Conservation (phyloP, 2,329 filamentous ascomycete species). For the Volutella citrinella region DNA sequence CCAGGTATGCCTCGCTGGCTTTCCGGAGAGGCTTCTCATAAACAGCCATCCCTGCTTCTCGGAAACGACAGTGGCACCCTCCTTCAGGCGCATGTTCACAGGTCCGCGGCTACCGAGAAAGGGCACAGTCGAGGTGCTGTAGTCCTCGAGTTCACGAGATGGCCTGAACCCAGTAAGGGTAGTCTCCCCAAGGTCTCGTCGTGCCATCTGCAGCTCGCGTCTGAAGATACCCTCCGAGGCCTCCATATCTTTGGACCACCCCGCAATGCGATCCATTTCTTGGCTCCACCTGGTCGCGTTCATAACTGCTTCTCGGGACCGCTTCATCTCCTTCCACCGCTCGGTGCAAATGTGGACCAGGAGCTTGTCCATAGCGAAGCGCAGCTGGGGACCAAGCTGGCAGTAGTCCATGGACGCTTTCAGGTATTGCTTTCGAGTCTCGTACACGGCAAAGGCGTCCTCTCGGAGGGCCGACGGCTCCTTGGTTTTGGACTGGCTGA, state of each 20-base stretch:
- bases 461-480: slow-evolving; percentile 88
- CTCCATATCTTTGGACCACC: slow-evolving; percentile 95
- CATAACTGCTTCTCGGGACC: slow-evolving; percentile 62
- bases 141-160: slow-evolving; percentile 89
- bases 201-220: slow-evolving; percentile 73
- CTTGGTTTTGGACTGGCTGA: slow-evolving; percentile 85
- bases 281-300: slow-evolving; percentile 64
- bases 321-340: slow-evolving; percentile 82
- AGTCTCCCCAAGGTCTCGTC: slow-evolving; percentile 77
- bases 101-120: slow-evolving; percentile 73
- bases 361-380: slow-evolving; percentile 79
- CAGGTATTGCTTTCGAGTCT: slow-evolving; percentile 85
- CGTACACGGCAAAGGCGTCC: slow-evolving; percentile 93
- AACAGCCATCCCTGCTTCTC: slow-evolving; percentile 98
- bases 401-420: slow-evolving; percentile 94
- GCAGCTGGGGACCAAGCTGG: slow-evolving; percentile 79
- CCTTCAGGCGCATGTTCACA: slow-evolving; percentile 57
- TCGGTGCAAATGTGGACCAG: slow-evolving; percentile 82
- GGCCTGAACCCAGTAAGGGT: slow-evolving; percentile 71
- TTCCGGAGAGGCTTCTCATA: slow-evolving; percentile 75
- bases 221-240: slow-evolving; percentile 79
- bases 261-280: slow-evolving; percentile 88
- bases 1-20: slow-evolving; percentile 89
- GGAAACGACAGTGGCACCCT: slow-evolving; percentile 47
- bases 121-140: slow-evolving; percentile 84